phyloP scores from a whole-genome alignment of 345 rosid species.

The Eucalyptus tenuipes region DNA sequence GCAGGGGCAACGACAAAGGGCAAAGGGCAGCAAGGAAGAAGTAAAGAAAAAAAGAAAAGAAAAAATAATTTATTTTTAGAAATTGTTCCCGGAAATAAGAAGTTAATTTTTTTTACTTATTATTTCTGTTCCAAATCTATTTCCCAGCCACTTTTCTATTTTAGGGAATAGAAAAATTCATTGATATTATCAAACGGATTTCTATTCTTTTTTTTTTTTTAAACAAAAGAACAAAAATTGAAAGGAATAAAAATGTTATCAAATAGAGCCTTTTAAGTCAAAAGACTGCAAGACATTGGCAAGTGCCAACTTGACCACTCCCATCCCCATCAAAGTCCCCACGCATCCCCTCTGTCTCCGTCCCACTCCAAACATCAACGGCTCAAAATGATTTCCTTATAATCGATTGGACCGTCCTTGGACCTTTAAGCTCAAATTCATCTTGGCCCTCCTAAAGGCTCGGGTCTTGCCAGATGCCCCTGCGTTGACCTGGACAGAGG shows the following conservation, averaged over 20 bases:
- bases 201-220: too few species aligned
- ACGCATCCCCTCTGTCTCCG: constrained; percentile 28
- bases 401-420: constrained; percentile 9
- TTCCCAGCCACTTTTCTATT: too few species aligned
- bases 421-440: constrained; percentile 37
- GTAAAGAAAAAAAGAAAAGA: too few species aligned
- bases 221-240: too few species aligned
- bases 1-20: too few species aligned
- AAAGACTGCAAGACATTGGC: constrained; percentile 25
- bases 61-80: too few species aligned
- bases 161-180: too few species aligned
- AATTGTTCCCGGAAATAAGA: too few species aligned
- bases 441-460: constrained; percentile 21
- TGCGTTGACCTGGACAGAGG: constrained; percentile 17
- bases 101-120: too few species aligned
- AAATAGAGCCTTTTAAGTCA: not conserved
- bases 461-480: constrained; percentile 25
- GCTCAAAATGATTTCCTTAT: constrained; percentile 24
- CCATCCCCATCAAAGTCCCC: constrained; percentile 10
- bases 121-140: rapidly evolving
- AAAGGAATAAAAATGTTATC: too few species aligned
- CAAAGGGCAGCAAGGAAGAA: too few species aligned
- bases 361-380: constrained; percentile 26
- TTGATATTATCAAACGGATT: too few species aligned
- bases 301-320: constrained; percentile 13